These are phyloP conservation scores for Debaryomyces castellii DNA, from an alignment of 805 yeast species.

Conservation along the genomic window DNA sequence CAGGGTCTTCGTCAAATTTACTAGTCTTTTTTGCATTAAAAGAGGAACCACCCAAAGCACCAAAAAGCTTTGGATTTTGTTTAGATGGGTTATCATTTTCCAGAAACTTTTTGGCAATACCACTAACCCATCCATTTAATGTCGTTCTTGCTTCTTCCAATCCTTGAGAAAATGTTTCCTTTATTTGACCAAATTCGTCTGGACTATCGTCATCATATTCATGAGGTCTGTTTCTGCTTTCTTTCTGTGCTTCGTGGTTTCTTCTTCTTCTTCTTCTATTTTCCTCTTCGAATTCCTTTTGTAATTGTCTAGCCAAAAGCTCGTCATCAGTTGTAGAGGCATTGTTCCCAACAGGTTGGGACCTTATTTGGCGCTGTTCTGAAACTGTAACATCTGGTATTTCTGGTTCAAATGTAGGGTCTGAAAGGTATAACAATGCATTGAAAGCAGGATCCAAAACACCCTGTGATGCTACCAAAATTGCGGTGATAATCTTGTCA, in stretches of 20 bases:
- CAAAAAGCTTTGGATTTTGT: conserved; percentile 37
- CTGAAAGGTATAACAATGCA: conserved; percentile 78
- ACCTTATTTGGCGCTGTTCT: neutral
- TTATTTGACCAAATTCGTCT: conserved; percentile 63
- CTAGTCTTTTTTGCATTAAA: conserved; percentile 13
- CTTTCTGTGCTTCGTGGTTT: conserved; percentile 10
- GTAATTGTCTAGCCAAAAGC: conserved; percentile 75
- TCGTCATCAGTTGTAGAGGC: conserved; percentile 58
- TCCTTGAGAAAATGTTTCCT: conserved; percentile 68
- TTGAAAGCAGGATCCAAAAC: conserved; percentile 82
- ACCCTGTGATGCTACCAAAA: conserved; percentile 83
- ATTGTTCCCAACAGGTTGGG: neutral
- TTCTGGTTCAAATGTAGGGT: conserved; percentile 59
- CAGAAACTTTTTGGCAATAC: conserved; percentile 53
- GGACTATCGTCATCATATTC: conserved; percentile 32
- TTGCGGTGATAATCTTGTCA: conserved; percentile 68
- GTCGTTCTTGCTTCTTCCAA: conserved; percentile 78
- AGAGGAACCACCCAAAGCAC: conserved; percentile 49
- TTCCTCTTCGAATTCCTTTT: conserved; percentile 56
- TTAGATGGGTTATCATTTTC: conserved; percentile 10
- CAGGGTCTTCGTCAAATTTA: conserved; percentile 55
- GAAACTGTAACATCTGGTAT: conserved; percentile 29
- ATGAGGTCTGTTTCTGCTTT: conserved; percentile 14
- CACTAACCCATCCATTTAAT: conserved; percentile 77
- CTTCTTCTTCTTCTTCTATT: conserved; percentile 33